These are phyloP conservation scores for Lasiodiplodia gonubiensis DNA, from an alignment of 2,329 filamentous ascomycete genomes.

Conservation along the genomic window DNA sequence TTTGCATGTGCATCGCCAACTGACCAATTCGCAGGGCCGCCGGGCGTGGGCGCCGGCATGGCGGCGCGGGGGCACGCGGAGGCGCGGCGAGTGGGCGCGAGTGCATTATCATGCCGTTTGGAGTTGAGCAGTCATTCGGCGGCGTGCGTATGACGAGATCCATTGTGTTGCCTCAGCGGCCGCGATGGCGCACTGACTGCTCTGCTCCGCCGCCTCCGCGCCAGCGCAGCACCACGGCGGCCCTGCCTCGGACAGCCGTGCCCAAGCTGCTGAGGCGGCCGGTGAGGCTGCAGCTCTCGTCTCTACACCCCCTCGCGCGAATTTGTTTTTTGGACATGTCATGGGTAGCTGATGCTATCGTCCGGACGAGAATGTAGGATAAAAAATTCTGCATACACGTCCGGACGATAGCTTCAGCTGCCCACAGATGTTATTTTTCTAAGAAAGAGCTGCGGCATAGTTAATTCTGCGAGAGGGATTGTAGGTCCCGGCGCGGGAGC, in stretches of 20 bases:
- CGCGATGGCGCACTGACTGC: not conserved
- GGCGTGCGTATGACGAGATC: not conserved
- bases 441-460: not conserved
- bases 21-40: not conserved
- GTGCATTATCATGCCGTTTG: not conserved
- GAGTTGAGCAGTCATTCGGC: slow-evolving; percentile 11
- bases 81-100: not conserved
- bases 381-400: no score
- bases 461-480: no score
- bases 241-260: not conserved
- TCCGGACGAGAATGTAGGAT: no score
- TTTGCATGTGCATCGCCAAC: slow-evolving; percentile 11
- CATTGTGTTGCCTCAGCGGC: not conserved
- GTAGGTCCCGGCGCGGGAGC: not conserved
- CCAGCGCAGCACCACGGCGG: not conserved
- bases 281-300: not conserved
- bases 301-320: no score
- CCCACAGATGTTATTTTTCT: no score
- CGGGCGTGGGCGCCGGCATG: not conserved
- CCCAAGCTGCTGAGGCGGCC: not conserved
- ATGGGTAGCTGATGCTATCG: no score
- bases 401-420: no score
- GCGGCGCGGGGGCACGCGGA: not conserved
- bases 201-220: not conserved
- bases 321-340: no score